Percentiles rank a stretch among this genome's conserved stretches.
Evolutionary conservation across 495 filamentous ascomycete species (phyloP).

Genomic region (Physcia stellaris): DNA sequence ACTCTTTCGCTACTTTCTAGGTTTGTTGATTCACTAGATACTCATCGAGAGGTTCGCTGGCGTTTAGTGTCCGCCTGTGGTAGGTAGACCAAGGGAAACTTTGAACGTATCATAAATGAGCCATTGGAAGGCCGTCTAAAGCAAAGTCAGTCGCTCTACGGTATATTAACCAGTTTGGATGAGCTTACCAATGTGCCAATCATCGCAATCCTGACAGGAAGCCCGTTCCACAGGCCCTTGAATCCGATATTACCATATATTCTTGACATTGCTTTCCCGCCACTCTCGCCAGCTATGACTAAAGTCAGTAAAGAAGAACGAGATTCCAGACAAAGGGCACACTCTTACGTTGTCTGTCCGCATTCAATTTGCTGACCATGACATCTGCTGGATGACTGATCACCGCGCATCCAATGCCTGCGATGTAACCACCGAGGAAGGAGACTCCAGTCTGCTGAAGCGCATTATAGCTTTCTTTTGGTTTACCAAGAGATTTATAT

Average conservation of each 20-base stretch:
- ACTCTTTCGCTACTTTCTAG: too few relatives aligned
- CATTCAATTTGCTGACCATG: slow-evolving; percentile 61
- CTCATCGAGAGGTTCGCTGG: too few relatives aligned
- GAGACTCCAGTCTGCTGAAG: slow-evolving; percentile 55
- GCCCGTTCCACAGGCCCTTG: slow-evolving; percentile 54
- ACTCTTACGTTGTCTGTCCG: slow-evolving; percentile 46
- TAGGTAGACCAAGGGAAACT: slow-evolving; percentile 54
- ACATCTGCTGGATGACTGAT: slow-evolving; percentile 55
- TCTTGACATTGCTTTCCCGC: slow-evolving; percentile 44
- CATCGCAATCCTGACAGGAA: slow-evolving; percentile 53
- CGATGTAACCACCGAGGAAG: slow-evolving; percentile 60
- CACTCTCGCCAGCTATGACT: slow-evolving; percentile 48
- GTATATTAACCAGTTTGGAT: slow-evolving; percentile 5
- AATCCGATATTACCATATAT: slow-evolving; percentile 68
- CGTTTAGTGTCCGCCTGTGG: slow-evolving; percentile 44
- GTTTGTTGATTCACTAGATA: too few relatives aligned
- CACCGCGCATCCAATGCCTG: slow-evolving; percentile 55
- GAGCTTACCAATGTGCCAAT: slow-evolving; percentile 27
- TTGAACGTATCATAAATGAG: slow-evolving; percentile 70
- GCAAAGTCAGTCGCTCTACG: too few relatives aligned
- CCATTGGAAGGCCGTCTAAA: slow-evolving; percentile 62
- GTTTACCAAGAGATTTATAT: slow-evolving; percentile 47
- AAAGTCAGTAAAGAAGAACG: too few relatives aligned
- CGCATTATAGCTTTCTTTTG: slow-evolving; percentile 47
- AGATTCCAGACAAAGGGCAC: too few relatives aligned